phyloP scores from a whole-genome alignment of 768 basidiomycete genomes.

The Boletales sp. region DNA sequence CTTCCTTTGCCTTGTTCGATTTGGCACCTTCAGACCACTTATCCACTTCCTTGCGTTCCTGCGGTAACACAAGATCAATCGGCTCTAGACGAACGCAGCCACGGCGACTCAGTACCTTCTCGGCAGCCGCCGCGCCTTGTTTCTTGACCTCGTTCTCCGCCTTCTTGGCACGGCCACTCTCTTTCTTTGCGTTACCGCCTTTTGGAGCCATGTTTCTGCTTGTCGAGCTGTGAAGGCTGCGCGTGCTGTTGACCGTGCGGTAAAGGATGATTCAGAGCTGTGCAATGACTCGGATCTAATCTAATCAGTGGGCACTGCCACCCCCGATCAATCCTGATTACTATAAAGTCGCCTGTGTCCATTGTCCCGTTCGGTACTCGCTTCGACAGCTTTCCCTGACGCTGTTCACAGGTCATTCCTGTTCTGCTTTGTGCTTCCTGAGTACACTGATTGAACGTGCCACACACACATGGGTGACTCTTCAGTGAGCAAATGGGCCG shows the following conservation, averaged over 20 bases:
- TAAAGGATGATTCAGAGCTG: slow-evolving; percentile 1
- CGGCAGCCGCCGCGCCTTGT: slow-evolving; percentile 54
- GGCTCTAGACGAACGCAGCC: not conserved
- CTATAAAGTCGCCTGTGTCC: no score
- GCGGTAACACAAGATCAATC: slow-evolving; percentile 4
- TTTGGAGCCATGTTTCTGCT: slow-evolving; percentile 72
- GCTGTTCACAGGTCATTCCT: not conserved
- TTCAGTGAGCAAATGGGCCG: slow-evolving; percentile 32
- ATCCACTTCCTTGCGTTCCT: slow-evolving; percentile 72
- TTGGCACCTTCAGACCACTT: slow-evolving; percentile 70
- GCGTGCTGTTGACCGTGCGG: not conserved
- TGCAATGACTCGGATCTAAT: slow-evolving; percentile 20
- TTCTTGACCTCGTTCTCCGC: slow-evolving; percentile 88
- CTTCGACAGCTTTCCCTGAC: not conserved
- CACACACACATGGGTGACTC: slow-evolving; percentile 24
- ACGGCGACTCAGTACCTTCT: slow-evolving; percentile 42
- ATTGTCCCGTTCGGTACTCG: no score
- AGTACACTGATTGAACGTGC: not conserved
- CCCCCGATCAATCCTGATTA: slow-evolving; percentile 3
- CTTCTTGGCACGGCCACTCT: slow-evolving; percentile 85
- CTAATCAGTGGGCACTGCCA: slow-evolving; percentile 28
- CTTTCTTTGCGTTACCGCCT: slow-evolving; percentile 89
- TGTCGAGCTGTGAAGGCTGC: slow-evolving; percentile 4
- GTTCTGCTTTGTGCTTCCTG: not conserved
- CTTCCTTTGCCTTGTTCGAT: slow-evolving; percentile 61